A percentile compares a stretch with the other conserved stretches of the same genome.
Evolutionary conservation across 1,284 basidiomycete species (phyloP).

Genomic region (Erythrobasidium hasegawianum): DNA sequence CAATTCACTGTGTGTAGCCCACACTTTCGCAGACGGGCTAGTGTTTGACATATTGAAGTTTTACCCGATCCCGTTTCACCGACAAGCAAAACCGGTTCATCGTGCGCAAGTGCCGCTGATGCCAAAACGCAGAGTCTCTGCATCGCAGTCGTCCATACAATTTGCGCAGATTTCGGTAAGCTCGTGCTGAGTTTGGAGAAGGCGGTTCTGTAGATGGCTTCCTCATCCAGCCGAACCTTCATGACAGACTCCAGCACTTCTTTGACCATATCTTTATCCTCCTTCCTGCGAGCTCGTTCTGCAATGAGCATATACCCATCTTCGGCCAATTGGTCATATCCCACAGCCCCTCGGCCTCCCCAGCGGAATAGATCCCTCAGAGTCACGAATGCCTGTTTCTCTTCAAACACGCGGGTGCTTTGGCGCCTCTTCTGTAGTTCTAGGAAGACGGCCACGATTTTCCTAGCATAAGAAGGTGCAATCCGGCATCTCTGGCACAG

Average conservation of each 20-base stretch:
- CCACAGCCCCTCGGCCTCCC: constrained; percentile 77
- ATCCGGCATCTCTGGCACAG: constrained; percentile 82
- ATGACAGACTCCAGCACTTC: constrained; percentile 87
- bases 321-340: constrained; percentile 88
- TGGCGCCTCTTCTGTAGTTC: constrained; percentile 92
- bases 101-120: constrained; percentile 74
- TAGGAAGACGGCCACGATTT: constrained; percentile 86
- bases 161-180: constrained; percentile 44
- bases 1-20: constrained; percentile 79
- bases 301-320: constrained; percentile 98
- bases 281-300: constrained; percentile 75
- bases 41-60: constrained; percentile 91
- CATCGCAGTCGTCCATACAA: constrained; percentile 94
- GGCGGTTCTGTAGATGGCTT: constrained; percentile 58
- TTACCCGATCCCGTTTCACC: constrained; percentile 98
- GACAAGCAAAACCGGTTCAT: constrained; percentile 95
- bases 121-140: constrained; percentile 81
- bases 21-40: constrained; percentile 65
- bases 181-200: constrained; percentile 54
- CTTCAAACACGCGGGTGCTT: constrained; percentile 88
- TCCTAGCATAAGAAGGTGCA: constrained; percentile 84
- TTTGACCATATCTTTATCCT: constrained; percentile 85
- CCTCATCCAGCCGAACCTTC: constrained; percentile 78
- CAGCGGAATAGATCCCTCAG: constrained; percentile 96
- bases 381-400: constrained; percentile 94